Percentiles rank a stretch among this genome's conserved stretches.
Evolutionary conservation across 2,329 filamentous ascomycete species (phyloP).

Genomic region (Colletotrichum sp.): DNA sequence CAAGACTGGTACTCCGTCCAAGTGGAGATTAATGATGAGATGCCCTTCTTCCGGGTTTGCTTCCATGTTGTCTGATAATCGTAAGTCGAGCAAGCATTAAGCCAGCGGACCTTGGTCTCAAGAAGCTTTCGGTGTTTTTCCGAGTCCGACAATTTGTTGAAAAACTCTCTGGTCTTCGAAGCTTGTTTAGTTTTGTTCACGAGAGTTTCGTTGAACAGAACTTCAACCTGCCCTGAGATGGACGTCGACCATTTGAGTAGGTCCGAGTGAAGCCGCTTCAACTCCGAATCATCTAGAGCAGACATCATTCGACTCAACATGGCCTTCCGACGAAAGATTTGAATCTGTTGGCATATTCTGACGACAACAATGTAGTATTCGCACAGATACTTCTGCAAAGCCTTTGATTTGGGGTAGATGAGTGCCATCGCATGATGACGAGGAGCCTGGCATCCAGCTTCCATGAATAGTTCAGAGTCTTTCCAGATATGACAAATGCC

Average conservation of each 20-base stretch:
- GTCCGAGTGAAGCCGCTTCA: not conserved
- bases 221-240: not conserved
- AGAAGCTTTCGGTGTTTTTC: no score
- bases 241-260: accelerated
- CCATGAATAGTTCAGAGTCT: not conserved
- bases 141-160: not conserved
- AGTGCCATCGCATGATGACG: not conserved
- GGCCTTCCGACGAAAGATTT: accelerated
- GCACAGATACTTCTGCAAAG: accelerated
- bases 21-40: accelerated
- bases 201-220: no score
- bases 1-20: no score
- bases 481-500: not conserved
- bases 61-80: no score
- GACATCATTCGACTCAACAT: accelerated
- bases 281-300: not conserved
- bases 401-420: not conserved
- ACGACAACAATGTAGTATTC: not conserved
- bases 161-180: accelerated
- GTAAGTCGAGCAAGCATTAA: no score
- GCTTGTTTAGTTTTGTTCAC: no score
- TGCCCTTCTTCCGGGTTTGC: no score
- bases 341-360: accelerated
- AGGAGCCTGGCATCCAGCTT: not conserved
- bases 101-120: no score